Percentiles rank a stretch among this genome's conserved stretches.
Conservation (phyloP, 352 stramenopile species). For the Globisporangium viniferum region DNA sequence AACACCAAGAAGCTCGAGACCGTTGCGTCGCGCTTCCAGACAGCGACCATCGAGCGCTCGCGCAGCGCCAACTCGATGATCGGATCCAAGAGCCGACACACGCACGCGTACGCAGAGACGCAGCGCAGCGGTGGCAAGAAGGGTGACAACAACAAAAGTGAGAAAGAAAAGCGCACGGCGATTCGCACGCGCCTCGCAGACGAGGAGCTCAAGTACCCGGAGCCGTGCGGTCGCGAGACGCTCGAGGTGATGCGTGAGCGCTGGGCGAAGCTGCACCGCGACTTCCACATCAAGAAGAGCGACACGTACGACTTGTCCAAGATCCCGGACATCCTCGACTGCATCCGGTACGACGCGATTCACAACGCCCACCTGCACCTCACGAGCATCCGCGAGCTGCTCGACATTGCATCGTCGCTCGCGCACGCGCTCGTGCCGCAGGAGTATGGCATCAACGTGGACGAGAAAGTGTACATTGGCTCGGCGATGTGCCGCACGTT, state of each 20-base stretch:
- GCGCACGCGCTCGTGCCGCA: conserved; percentile 86
- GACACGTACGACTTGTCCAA: conserved; percentile 94
- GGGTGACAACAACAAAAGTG: conserved; percentile 26
- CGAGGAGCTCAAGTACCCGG: conserved; percentile 67
- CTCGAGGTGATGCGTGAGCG: conserved; percentile 87
- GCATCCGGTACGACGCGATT: conserved; percentile 97
- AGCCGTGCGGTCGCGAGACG: conserved; percentile 81
- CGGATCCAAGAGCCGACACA: conserved; percentile 37
- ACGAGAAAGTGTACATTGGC: conserved; percentile 87
- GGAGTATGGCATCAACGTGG: conserved; percentile 86
- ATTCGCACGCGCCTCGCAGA: conserved; percentile 32
- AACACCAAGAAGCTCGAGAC: conserved; percentile 48
- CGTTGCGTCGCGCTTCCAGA: conserved; percentile 18
- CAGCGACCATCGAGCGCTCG: conserved; percentile 50
- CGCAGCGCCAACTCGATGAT: conserved; percentile 62
- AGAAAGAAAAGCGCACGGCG: conserved; percentile 22
- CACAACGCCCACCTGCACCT: conserved; percentile 97
- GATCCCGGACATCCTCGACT: conserved; percentile 99
- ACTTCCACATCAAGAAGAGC: conserved; percentile 94
- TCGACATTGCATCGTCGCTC: conserved; percentile 93
- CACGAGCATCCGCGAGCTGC: conserved; percentile 91
- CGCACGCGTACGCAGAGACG: conserved; percentile 49
- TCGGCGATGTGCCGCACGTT: conserved; percentile 86
- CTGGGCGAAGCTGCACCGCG: conserved; percentile 93
- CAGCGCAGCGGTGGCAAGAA: conserved; percentile 23